A percentile compares a stretch with the other conserved stretches of the same genome.
Evolutionary conservation across 2,329 filamentous ascomycete species (phyloP).

Genomic region (Cadophora luteo-olivacea): DNA sequence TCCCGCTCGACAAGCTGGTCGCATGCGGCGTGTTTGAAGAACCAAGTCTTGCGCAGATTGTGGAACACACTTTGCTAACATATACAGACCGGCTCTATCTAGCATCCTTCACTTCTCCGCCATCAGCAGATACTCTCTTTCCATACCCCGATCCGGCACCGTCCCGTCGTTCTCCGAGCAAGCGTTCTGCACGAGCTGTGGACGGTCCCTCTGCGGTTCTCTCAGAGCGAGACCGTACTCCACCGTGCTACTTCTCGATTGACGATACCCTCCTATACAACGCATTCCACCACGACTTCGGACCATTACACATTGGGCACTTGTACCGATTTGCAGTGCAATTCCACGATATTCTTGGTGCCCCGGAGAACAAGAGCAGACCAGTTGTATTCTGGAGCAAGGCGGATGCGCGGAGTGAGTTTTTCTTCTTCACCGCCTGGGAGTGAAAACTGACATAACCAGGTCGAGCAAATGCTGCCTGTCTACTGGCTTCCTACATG

Average conservation of each 20-base stretch:
- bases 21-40: conserved; percentile 23
- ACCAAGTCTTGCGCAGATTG: conserved; percentile 14
- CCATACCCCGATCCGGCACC: conserved; percentile 70
- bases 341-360: conserved; percentile 93
- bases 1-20: conserved; percentile 19
- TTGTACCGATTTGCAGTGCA: conserved; percentile 95
- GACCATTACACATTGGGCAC: conserved; percentile 95
- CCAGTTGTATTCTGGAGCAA: conserved; percentile 97
- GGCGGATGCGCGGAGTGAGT: conserved; percentile 86
- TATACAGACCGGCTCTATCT: conserved; percentile 88
- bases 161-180: conserved; percentile 71
- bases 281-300: conserved; percentile 98
- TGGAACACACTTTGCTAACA: conserved; percentile 47
- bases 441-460: conserved; percentile 36
- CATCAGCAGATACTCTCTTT: conserved; percentile 82
- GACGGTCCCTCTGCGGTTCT: conserved; percentile 58
- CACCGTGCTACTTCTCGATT: conserved; percentile 93
- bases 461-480: conserved; percentile 93
- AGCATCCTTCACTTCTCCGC: conserved; percentile 85
- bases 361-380: conserved; percentile 86
- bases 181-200: conserved; percentile 72
- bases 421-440: conserved; percentile 21
- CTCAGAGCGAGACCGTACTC: conserved; percentile 57
- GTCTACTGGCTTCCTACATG: conserved; percentile 97
- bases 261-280: conserved; percentile 95